phyloP scores from a whole-genome alignment of 148 eudicot species.

The Camellia sinensis region DNA sequence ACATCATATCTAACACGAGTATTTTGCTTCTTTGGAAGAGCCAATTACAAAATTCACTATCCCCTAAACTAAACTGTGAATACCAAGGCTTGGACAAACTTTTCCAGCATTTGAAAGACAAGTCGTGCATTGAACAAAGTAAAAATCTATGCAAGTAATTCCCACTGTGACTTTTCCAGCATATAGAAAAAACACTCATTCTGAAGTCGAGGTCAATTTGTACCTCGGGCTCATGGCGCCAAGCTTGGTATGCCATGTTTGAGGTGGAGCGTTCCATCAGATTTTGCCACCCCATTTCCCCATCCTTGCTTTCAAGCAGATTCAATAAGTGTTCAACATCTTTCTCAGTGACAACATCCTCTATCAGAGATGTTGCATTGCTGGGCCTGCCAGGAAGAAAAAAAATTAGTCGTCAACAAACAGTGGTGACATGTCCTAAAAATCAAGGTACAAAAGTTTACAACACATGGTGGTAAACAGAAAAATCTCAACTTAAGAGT shows the following conservation, averaged over 20 bases:
- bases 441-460: neutral
- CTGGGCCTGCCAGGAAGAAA: conserved; percentile 23
- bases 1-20: neutral
- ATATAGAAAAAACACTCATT: neutral
- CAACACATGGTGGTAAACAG: neutral
- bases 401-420: conserved; percentile 53
- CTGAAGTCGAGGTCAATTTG: conserved; percentile 1
- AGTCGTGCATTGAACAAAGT: neutral
- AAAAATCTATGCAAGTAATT: neutral
- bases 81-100: neutral
- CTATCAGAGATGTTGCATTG: conserved; percentile 32
- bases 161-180: neutral
- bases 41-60: neutral
- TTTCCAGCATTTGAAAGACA: neutral
- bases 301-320: conserved; percentile 65
- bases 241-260: conserved; percentile 72
- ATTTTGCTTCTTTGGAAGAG: neutral
- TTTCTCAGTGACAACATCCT: conserved; percentile 54
- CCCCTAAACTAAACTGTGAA: neutral
- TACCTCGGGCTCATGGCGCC: conserved; percentile 93
- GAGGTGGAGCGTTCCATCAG: conserved; percentile 74
- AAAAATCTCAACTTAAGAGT: neutral
- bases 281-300: conserved; percentile 64
- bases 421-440: neutral
- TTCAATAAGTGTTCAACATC: conserved; percentile 64